Conservation (phyloP, 805 yeast genomes). For the Cyberlindnera japonica region DNA sequence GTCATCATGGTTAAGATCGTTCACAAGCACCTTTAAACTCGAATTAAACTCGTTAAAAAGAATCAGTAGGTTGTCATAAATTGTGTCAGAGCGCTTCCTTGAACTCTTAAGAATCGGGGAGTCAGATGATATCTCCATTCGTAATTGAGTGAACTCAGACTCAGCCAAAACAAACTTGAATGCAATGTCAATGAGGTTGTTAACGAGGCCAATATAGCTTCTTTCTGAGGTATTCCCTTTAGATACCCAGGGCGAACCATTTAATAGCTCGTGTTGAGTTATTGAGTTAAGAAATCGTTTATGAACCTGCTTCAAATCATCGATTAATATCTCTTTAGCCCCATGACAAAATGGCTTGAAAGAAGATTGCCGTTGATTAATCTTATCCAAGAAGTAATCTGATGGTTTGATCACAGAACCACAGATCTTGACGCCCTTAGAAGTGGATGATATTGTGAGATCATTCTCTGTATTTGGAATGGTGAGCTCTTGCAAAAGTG, state of each 20-base stretch:
- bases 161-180: conserved; percentile 37
- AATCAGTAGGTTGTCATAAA: conserved; percentile 40
- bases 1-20: conserved; percentile 52
- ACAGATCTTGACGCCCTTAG: conserved; percentile 26
- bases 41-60: conserved; percentile 43
- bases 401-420: conserved; percentile 31
- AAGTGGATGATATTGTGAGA: conserved; percentile 20
- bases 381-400: conserved; percentile 17
- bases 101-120: conserved; percentile 21
- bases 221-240: conserved; percentile 37
- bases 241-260: conserved; percentile 23
- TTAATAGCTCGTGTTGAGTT: conserved; percentile 35
- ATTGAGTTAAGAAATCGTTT: conserved; percentile 33
- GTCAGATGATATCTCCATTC: conserved; percentile 26
- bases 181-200: conserved; percentile 33
- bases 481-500: conserved; percentile 7
- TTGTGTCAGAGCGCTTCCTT: conserved; percentile 17
- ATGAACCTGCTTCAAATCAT: conserved; percentile 42
- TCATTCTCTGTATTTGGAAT: conserved; percentile 21
- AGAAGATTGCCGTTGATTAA: conserved; percentile 12
- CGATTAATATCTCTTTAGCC: conserved; percentile 40
- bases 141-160: conserved; percentile 36
- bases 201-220: conserved; percentile 40
- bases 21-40: conserved; percentile 39
- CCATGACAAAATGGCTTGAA: conserved; percentile 9